These are phyloP conservation scores for Westerdykella sp. DNA, from an alignment of 2,329 filamentous ascomycete species.

Conservation along the genomic window DNA sequence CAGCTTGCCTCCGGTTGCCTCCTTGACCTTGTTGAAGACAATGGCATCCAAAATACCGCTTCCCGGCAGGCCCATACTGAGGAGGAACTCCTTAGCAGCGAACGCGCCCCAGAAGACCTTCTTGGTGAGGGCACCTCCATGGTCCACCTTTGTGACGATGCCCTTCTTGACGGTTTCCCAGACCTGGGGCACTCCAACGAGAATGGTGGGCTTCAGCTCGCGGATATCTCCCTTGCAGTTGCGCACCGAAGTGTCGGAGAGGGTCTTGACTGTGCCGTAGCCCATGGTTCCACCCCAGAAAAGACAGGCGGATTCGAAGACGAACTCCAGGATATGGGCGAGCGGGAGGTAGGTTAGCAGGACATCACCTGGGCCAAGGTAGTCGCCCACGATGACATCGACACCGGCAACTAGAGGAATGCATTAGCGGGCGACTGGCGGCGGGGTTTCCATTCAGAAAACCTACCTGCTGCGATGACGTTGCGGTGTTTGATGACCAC, in stretches of 20 bases:
- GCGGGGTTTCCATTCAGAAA: not conserved
- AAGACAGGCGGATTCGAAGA: conserved; percentile 85
- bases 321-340: conserved; percentile 93
- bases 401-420: conserved; percentile 62
- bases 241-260: conserved; percentile 77
- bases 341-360: conserved; percentile 88
- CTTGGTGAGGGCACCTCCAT: conserved; percentile 61
- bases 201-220: conserved; percentile 79
- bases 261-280: conserved; percentile 83
- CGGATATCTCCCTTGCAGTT: conserved; percentile 93
- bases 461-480: conserved; percentile 69
- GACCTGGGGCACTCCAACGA: conserved; percentile 91
- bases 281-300: conserved; percentile 89
- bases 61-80: conserved; percentile 57
- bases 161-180: conserved; percentile 99
- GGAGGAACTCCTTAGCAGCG: conserved; percentile 55
- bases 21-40: conserved; percentile 87
- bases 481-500: conserved; percentile 75
- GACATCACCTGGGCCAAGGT: conserved; percentile 69
- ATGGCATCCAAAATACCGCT: conserved; percentile 67
- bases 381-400: conserved; percentile 67
- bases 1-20: conserved; percentile 80
- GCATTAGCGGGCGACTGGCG: conserved; percentile 3
- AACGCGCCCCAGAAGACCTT: conserved; percentile 71
- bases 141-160: conserved; percentile 71